A percentile compares a stretch with the other conserved stretches of the same genome.
These are phyloP conservation scores for Veloporphyrellus conicus DNA, from an alignment of 1,284 basidiomycete species.

Conservation along the genomic window DNA sequence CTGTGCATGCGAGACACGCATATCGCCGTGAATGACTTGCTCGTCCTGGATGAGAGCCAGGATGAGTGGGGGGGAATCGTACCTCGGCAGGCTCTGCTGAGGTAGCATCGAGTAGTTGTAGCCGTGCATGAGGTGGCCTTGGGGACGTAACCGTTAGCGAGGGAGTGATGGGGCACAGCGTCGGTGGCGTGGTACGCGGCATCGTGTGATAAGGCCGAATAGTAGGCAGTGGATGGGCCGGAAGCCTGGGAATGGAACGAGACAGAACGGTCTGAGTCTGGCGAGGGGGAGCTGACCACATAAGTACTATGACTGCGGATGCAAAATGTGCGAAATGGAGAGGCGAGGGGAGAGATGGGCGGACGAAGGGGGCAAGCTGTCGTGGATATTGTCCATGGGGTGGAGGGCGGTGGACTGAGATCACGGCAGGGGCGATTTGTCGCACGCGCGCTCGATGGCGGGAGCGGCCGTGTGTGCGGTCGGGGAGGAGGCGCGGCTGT, in stretches of 20 bases:
- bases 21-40: constrained; percentile 36
- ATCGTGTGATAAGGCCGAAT: constrained; percentile 43
- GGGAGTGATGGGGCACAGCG: constrained; percentile 27
- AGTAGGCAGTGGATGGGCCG: constrained; percentile 47
- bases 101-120: constrained; percentile 32
- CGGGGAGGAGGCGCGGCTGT: constrained; percentile 27
- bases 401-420: constrained; percentile 28
- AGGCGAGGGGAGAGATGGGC: constrained; percentile 33
- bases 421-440: constrained; percentile 30
- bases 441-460: constrained; percentile 27
- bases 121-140: constrained; percentile 34
- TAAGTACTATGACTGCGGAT: constrained; percentile 33
- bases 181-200: constrained; percentile 31
- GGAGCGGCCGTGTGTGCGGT: constrained; percentile 25
- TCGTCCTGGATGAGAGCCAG: constrained; percentile 54
- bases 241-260: constrained; percentile 46
- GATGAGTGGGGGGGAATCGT: constrained; percentile 49
- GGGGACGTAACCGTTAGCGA: constrained; percentile 32
- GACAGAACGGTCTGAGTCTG: constrained; percentile 40
- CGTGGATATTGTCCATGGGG: constrained; percentile 30
- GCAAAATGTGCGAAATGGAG: constrained; percentile 39
- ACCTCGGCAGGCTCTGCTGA: constrained; percentile 34
- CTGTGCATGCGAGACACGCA: constrained; percentile 32
- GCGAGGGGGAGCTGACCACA: constrained; percentile 33
- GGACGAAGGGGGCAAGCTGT: constrained; percentile 30